Conservation (phyloP, 2,329 filamentous ascomycete genomes). For the Didymella segeticola region DNA sequence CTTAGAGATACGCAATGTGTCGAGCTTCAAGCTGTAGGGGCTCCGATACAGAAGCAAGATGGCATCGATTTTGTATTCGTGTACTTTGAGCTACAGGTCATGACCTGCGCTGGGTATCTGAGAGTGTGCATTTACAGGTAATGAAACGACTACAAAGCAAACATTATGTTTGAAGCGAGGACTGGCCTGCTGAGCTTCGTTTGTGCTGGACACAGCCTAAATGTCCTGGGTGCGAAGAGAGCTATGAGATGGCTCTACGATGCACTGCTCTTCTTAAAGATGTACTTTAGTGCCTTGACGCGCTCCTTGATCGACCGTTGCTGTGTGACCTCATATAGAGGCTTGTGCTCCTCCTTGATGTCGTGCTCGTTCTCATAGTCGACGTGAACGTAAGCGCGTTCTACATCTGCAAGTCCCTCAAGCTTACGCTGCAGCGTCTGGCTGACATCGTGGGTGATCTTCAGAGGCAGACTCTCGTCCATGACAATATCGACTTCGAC, state of each 20-base stretch:
- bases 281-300: conserved; percentile 33
- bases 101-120: conserved; percentile 12
- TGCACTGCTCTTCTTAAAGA: conserved; percentile 28
- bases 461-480: conserved; percentile 61
- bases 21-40: no score
- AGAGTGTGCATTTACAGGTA: neutral
- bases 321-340: conserved; percentile 45
- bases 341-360: conserved; percentile 50
- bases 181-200: conserved; percentile 1
- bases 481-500: conserved; percentile 69
- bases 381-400: conserved; percentile 58
- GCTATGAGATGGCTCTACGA: neutral
- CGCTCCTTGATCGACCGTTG: conserved; percentile 43
- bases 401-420: conserved; percentile 54
- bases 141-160: conserved; percentile 1
- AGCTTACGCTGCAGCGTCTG: conserved; percentile 67
- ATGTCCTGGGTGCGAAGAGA: neutral
- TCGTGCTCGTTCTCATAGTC: conserved; percentile 55
- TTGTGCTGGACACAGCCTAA: neutral
- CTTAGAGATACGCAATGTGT: no score
- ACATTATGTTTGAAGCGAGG: conserved; percentile 3
- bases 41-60: neutral
- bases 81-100: conserved; percentile 3
- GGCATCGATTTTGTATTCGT: neutral
- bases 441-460: conserved; percentile 66